These are phyloP conservation scores for Fusarium tupiense DNA, from an alignment of 2,329 filamentous ascomycete species.

Conservation along the genomic window DNA sequence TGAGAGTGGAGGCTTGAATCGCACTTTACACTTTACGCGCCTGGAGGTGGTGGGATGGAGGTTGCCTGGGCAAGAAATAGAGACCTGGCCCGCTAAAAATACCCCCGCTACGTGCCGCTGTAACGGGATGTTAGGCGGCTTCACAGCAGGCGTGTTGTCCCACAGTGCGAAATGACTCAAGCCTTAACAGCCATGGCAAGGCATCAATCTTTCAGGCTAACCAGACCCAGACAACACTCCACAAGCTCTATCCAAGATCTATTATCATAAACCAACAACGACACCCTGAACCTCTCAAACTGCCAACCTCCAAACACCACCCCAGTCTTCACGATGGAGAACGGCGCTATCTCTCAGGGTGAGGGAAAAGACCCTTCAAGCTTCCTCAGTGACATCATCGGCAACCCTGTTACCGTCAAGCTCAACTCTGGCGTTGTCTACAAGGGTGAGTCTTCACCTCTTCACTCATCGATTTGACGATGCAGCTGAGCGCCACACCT, in stretches of 20 bases:
- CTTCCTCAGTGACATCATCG: slow-evolving; percentile 94
- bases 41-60: slow-evolving; percentile 9
- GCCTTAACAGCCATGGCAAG: slow-evolving; percentile 37
- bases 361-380: slow-evolving; percentile 93
- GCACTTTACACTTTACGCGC: slow-evolving; percentile 34
- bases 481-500: not conserved
- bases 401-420: slow-evolving; percentile 93
- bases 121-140: slow-evolving; percentile 31
- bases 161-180: slow-evolving; percentile 40
- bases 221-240: slow-evolving; percentile 9
- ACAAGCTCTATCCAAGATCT: slow-evolving; percentile 22
- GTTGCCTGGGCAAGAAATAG: slow-evolving; percentile 10
- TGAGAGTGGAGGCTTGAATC: not conserved
- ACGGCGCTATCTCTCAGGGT: slow-evolving; percentile 67
- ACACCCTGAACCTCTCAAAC: slow-evolving; percentile 10
- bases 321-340: slow-evolving; percentile 70
- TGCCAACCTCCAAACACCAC: slow-evolving; percentile 4
- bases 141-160: slow-evolving; percentile 3
- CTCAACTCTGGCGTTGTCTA: slow-evolving; percentile 98
- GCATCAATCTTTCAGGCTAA: slow-evolving; percentile 32
- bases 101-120: slow-evolving; percentile 27
- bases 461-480: not conserved
- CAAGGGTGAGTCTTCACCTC: slow-evolving; percentile 72
- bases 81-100: slow-evolving; percentile 30
- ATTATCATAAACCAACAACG: slow-evolving; percentile 26